Evolutionary conservation across 768 basidiomycete genomes (phyloP), one percentile per base, ranked within the genome.

Genomic region (Phlegmacium glaucopus): DNA sequence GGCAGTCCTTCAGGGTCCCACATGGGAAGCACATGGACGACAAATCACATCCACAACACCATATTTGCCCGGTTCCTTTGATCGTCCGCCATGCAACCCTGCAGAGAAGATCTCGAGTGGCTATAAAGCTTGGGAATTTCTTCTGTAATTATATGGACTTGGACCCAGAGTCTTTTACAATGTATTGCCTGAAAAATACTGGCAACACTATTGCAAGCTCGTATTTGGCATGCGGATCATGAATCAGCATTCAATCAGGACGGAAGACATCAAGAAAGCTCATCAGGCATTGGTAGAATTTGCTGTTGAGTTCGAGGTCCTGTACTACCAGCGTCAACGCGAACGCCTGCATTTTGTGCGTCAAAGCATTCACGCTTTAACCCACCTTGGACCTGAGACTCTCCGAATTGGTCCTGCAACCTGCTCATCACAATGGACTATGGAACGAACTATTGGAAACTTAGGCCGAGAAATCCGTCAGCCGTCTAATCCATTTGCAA

Each of bases 21-120:
- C 48, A 4, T 76, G 72, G 72, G 52, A 55, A 16, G 26, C 25
- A 3, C 73, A 75, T 53, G 69, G 72, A n/a, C n/a, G n/a, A n/a
- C n/a, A n/a, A n/a, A n/a, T n/a, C n/a, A n/a, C n/a, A n/a, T n/a
- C n/a, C n/a, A n/a, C n/a, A n/a, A n/a, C n/a, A n/a, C n/a, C n/a
- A n/a, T n/a, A n/a, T n/a, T n/a, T n/a, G n/a, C n/a, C n/a, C n/a
- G n/a, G n/a, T n/a, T n/a, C n/a, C n/a, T n/a, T n/a, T n/a, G n/a
- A n/a, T n/a, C n/a, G n/a, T n/a, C n/a, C n/a, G n/a, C n/a, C n/a
- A n/a, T n/a, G n/a, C n/a, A n/a, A 76, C 47, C n/a, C n/a, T n/a
- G n/a, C n/a, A n/a, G n/a, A n/a, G n/a, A n/a, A n/a, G n/a, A n/a
- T n/a, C n/a, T n/a, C n/a, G n/a, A n/a, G n/a, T n/a, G n/a, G n/a